phyloP scores from a whole-genome alignment of 1,284 basidiomycete genomes.

The Malassezia arunalokei region DNA sequence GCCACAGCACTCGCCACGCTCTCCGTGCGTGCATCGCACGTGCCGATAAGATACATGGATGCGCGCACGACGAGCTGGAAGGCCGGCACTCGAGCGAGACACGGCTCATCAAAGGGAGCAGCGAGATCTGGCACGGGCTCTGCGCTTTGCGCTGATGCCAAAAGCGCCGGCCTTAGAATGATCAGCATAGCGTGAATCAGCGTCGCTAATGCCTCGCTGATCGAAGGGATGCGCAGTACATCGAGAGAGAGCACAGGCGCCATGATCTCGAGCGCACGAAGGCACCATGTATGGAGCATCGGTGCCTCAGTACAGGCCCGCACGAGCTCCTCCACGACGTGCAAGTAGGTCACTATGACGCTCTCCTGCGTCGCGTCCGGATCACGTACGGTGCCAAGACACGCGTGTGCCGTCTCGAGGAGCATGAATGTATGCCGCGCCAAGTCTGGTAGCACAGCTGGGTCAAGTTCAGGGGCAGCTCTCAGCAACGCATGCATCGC shows the following conservation, averaged over 20 bases:
- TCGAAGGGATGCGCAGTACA: neutral
- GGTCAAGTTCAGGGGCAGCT: neutral
- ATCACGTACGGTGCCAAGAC: neutral
- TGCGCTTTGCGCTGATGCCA: neutral
- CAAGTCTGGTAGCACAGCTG: neutral
- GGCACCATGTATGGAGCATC: neutral
- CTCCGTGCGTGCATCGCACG: conserved; percentile 1
- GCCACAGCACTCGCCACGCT: neutral
- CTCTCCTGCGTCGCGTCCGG: neutral
- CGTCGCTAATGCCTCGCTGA: neutral
- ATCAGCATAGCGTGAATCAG: neutral
- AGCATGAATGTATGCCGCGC: neutral
- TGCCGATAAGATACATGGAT: neutral
- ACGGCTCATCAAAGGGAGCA: neutral
- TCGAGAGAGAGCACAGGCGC: neutral
- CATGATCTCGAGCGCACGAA: neutral
- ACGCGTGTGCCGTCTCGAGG: neutral
- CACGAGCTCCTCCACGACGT: neutral
- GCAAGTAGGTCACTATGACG: neutral
- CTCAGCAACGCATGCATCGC: conserved; percentile 16
- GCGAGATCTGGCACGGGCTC: neutral
- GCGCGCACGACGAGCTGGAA: conserved; percentile 2
- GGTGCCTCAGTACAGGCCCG: neutral
- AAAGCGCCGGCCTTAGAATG: neutral
- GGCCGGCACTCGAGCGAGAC: neutral